These are phyloP conservation scores for Ophiobolus disseminans DNA, from an alignment of 2,329 filamentous ascomycete species.

Conservation along the genomic window DNA sequence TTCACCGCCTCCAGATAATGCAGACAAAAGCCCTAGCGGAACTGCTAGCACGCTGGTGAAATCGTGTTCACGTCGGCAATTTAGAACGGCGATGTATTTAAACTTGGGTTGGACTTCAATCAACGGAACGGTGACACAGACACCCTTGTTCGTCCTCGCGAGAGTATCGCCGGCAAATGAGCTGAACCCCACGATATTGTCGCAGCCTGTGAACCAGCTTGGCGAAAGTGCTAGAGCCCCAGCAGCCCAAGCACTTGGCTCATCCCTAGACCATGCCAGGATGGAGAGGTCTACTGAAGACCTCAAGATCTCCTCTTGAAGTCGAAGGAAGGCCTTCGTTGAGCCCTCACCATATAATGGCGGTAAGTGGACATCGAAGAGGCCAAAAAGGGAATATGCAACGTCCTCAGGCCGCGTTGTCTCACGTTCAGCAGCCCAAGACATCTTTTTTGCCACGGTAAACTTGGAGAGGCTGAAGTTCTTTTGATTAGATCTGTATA, in stretches of 20 bases:
- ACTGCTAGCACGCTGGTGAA: too few species aligned
- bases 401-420: not conserved
- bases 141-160: too few species aligned
- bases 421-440: not conserved
- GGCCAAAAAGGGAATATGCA: not conserved
- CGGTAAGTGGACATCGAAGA: not conserved
- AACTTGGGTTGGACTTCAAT: too few species aligned
- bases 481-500: not conserved
- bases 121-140: too few species aligned
- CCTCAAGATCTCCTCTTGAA: not conserved
- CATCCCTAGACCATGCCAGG: not conserved
- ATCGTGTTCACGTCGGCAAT: too few species aligned
- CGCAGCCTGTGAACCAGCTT: too few species aligned
- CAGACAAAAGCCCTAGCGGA: too few species aligned
- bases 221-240: not conserved
- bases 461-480: too few species aligned
- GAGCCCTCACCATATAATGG: not conserved
- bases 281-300: not conserved
- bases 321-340: not conserved
- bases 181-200: too few species aligned
- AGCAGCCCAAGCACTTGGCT: not conserved
- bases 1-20: too few species aligned
- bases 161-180: too few species aligned
- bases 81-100: too few species aligned
- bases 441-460: not conserved